phyloP scores from a whole-genome alignment of 1,139 yeast species.

The Pneumocystis murina region DNA sequence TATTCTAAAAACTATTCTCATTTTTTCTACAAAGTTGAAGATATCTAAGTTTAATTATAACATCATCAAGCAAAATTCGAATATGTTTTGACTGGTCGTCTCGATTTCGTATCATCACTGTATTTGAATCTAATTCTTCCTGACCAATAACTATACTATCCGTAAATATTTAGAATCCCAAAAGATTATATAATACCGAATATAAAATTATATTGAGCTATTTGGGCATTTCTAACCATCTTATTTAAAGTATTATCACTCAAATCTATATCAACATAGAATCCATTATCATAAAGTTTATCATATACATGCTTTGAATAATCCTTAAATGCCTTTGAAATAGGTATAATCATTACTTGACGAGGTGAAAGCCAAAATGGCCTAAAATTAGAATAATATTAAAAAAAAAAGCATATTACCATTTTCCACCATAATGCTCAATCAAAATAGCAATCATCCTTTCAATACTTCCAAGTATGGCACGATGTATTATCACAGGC shows the following conservation, averaged over 20 bases:
- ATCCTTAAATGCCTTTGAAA: conserved; percentile 41
- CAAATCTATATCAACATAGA: conserved; percentile 58
- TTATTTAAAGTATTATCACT: conserved; percentile 64
- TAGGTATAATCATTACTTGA: conserved; percentile 77
- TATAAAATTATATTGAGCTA: conserved; percentile 62
- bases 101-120: conserved; percentile 53
- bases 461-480: conserved; percentile 87
- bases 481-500: conserved; percentile 91
- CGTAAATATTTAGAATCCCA: background rate
- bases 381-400: background rate
- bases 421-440: conserved; percentile 82
- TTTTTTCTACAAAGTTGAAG: conserved; percentile 20
- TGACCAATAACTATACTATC: conserved; percentile 53
- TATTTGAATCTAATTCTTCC: conserved; percentile 49
- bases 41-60: conserved; percentile 20
- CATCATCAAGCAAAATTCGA: conserved; percentile 19
- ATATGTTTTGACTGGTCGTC: conserved; percentile 35
- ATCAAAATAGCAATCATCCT: conserved; percentile 79
- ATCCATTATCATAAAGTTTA: conserved; percentile 40
- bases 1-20: conserved; percentile 34
- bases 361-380: conserved; percentile 97
- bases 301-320: conserved; percentile 39
- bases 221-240: conserved; percentile 66
- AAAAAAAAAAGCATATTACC: conserved; percentile 29
- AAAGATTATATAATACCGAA: conserved; percentile 20